Evolutionary conservation across 345 rosid species (phyloP).

Genomic region (Rubroshorea leprosula): DNA sequence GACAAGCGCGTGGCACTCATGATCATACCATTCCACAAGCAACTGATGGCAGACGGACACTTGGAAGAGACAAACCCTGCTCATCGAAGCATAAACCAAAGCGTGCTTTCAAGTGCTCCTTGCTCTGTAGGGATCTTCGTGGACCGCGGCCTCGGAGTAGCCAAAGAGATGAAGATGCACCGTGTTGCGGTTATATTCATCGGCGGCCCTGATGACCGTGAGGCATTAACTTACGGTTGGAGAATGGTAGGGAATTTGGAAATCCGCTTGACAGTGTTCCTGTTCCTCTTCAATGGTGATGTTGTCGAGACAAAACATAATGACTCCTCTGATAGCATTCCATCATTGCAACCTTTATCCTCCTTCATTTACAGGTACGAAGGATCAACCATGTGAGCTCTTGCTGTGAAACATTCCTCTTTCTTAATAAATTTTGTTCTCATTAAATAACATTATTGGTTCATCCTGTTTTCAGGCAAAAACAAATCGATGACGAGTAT

Average conservation of each 20-base stretch:
- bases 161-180: constrained; percentile 43
- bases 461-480: constrained; percentile 19
- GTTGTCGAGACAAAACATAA: background rate
- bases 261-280: constrained; percentile 49
- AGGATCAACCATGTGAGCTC: background rate
- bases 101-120: constrained; percentile 59
- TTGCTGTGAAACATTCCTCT: too few relatives aligned
- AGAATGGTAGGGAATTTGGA: constrained; percentile 71
- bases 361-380: constrained; percentile 20
- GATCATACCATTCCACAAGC: constrained; percentile 83
- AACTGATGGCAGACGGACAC: constrained; percentile 66
- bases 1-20: constrained; percentile 68
- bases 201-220: constrained; percentile 84
- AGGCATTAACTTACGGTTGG: constrained; percentile 73
- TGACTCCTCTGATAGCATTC: background rate
- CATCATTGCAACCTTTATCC: background rate
- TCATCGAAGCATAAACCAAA: constrained; percentile 62
- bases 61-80: constrained; percentile 76
- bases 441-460: too few relatives aligned
- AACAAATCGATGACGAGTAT: constrained; percentile 50
- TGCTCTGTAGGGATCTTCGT: constrained; percentile 88
- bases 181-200: constrained; percentile 68
- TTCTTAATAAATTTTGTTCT: too few relatives aligned
- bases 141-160: constrained; percentile 61
- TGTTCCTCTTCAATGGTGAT: constrained; percentile 43